Evolutionary conservation across 2,329 filamentous ascomycete genomes (phyloP).

Genomic region (Rhytidhysteron rufulum): DNA sequence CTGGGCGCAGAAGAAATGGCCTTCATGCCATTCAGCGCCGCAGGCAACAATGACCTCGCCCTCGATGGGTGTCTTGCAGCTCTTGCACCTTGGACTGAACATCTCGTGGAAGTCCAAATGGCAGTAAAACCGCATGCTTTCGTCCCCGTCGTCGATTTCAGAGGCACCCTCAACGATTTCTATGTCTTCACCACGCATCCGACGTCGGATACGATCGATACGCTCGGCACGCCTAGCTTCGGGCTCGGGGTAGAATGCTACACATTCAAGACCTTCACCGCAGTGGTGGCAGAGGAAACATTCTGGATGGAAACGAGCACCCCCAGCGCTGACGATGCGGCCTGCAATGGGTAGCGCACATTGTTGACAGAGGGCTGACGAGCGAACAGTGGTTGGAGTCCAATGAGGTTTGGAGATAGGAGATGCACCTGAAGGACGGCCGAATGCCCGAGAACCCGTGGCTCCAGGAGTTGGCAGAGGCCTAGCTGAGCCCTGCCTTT

Average conservation of each 20-base stretch:
- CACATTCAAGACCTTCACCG: conserved; percentile 81
- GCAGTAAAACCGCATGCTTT: conserved; percentile 79
- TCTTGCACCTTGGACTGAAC: conserved; percentile 89
- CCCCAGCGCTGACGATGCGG: conserved; percentile 79
- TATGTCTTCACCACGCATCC: conserved; percentile 51
- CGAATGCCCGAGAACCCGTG: conserved; percentile 44
- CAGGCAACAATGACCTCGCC: conserved; percentile 92
- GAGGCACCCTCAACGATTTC: conserved; percentile 60
- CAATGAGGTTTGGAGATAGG: conserved; percentile 40
- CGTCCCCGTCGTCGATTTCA: conserved; percentile 64
- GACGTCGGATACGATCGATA: conserved; percentile 66
- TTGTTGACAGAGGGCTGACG: conserved; percentile 75
- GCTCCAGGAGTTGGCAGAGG: conserved; percentile 44
- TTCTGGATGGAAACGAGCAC: conserved; percentile 82
- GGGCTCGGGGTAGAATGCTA: conserved; percentile 94
- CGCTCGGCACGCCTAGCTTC: conserved; percentile 66
- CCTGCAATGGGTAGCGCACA: conserved; percentile 84
- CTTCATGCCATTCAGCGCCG: conserved; percentile 92
- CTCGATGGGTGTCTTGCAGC: conserved; percentile 93
- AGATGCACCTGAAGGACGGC: conserved; percentile 27
- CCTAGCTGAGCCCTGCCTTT: conserved; percentile 37
- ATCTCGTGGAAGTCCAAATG: conserved; percentile 98
- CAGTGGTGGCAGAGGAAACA: conserved; percentile 91
- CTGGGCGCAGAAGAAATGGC: conserved; percentile 98
- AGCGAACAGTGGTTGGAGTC: conserved; percentile 45